These are phyloP conservation scores for Monoraphidium neglectum DNA, from an alignment of 139 green algal genomes.

Conservation along the genomic window DNA sequence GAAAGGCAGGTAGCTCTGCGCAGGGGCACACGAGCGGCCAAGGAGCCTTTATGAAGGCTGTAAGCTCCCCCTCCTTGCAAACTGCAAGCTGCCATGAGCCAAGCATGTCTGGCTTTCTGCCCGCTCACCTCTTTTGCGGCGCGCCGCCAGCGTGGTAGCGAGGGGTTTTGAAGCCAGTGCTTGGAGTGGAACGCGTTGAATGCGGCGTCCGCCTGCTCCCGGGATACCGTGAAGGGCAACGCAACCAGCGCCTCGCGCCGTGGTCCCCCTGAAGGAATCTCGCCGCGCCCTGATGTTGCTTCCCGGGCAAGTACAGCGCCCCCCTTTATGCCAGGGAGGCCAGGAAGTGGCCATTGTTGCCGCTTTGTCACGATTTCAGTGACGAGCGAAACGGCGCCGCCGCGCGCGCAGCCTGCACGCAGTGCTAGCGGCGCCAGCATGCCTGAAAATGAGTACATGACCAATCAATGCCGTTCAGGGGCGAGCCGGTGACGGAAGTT, in stretches of 20 bases:
- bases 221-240: background rate
- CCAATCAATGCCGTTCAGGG: no score
- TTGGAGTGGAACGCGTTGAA: background rate
- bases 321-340: no score
- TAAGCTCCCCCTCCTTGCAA: background rate
- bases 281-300: no score
- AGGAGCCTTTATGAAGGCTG: background rate
- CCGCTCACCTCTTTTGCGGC: background rate
- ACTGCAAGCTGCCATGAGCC: background rate
- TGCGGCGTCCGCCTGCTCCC: background rate
- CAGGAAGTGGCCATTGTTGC: no score
- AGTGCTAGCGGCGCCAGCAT: no score
- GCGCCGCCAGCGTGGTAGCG: background rate
- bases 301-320: no score
- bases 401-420: no score
- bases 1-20: conserved; percentile 7
- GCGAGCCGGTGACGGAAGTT: no score
- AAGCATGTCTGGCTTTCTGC: background rate
- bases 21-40: background rate
- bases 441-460: no score
- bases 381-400: no score
- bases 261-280: no score
- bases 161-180: background rate
- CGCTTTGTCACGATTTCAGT: no score
- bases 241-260: background rate